phyloP scores from a whole-genome alignment of 441 rosid species.

The Gossypium schwendimanii region DNA sequence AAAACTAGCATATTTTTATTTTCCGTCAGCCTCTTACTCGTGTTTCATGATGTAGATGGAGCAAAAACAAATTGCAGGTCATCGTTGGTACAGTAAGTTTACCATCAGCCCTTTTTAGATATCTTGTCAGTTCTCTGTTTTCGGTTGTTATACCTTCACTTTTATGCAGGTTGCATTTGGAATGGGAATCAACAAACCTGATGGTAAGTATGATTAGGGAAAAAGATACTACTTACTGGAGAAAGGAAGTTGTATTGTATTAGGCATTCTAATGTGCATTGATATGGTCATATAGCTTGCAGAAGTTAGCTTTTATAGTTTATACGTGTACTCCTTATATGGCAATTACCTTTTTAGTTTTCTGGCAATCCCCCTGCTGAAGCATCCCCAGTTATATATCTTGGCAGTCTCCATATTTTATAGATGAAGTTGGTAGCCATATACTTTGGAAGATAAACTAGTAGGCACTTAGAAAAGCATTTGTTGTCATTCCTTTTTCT shows the following conservation, averaged over 20 bases:
- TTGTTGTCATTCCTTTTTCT: neutral
- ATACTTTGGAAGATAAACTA: neutral
- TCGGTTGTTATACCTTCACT: conserved; percentile 17
- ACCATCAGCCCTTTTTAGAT: conserved; percentile 5
- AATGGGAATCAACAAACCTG: conserved; percentile 99
- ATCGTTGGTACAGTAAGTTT: conserved; percentile 90
- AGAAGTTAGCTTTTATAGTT: neutral
- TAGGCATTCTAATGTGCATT: neutral
- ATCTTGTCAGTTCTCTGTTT: conserved; percentile 8
- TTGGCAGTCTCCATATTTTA: conserved; percentile 4
- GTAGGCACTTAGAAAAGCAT: conserved; percentile 2
- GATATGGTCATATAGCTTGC: neutral
- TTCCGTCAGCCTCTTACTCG: conserved; percentile 8
- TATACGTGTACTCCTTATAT: neutral
- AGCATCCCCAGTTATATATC: neutral
- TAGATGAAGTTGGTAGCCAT: neutral
- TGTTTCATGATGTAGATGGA: conserved; percentile 67
- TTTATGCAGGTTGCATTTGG: conserved; percentile 88
- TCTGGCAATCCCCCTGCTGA: neutral
- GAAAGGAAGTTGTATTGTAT: neutral
- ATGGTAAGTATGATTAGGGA: conserved; percentile 53
- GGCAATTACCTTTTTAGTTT: neutral
- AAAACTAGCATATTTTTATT: neutral
- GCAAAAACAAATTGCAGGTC: conserved; percentile 86
- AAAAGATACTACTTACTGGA: neutral